Evolutionary conservation across 2,329 filamentous ascomycete genomes (phyloP).

Genomic region (Aureobasidium sp.): DNA sequence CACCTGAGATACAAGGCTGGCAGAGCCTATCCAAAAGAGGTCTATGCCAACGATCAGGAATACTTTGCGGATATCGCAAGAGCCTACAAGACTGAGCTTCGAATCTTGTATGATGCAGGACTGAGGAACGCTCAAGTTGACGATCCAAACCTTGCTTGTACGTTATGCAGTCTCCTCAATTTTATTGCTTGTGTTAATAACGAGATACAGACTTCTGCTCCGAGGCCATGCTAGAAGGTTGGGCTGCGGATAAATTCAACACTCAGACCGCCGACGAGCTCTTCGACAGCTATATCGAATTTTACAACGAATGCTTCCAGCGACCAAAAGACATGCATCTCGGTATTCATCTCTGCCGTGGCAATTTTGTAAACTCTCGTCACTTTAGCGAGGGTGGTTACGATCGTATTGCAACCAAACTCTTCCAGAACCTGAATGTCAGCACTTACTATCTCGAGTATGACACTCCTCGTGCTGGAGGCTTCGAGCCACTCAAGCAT

Average conservation of each 20-base stretch:
- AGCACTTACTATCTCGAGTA: constrained; percentile 35
- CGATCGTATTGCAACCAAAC: constrained; percentile 37
- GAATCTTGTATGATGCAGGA: constrained; percentile 40
- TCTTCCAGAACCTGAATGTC: constrained; percentile 31
- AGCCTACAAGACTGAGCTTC: constrained; percentile 41
- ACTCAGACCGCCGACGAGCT: constrained; percentile 62
- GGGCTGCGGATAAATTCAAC: constrained; percentile 61
- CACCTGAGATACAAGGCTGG: constrained; percentile 57
- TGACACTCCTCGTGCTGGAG: constrained; percentile 42
- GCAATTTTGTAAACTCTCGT: constrained; percentile 41
- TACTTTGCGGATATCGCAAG: constrained; percentile 43
- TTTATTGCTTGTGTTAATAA: neutral
- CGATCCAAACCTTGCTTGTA: constrained; percentile 42
- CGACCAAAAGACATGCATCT: constrained; percentile 65
- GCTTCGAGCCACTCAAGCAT: constrained; percentile 40
- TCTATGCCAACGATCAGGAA: constrained; percentile 41
- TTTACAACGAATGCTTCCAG: constrained; percentile 62
- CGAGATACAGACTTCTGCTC: constrained; percentile 59
- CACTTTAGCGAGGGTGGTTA: constrained; percentile 44
- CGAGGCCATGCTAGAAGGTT: constrained; percentile 62
- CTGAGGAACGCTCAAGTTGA: constrained; percentile 45
- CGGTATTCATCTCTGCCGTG: constrained; percentile 65
- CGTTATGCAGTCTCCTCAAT: constrained; percentile 16
- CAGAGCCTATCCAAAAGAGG: constrained; percentile 39
- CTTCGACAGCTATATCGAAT: constrained; percentile 66